Percentiles rank a stretch among this genome's conserved stretches.
Evolutionary conservation across 2,329 filamentous ascomycete genomes (phyloP).

Genomic region (Ophioceras dolichostomum): DNA sequence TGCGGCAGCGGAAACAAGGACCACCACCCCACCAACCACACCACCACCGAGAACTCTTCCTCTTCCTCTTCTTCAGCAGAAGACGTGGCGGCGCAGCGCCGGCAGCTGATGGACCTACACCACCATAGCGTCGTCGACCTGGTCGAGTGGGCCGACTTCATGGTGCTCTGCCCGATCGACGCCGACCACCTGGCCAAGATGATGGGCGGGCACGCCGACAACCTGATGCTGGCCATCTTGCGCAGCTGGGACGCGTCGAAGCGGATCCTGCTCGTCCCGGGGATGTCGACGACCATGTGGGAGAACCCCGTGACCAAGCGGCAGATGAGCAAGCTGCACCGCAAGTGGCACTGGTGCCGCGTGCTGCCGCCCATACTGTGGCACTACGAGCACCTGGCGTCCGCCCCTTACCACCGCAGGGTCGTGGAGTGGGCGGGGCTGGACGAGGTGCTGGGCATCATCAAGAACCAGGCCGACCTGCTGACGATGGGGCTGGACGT

Average conservation of each 20-base stretch:
- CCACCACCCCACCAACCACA: too few species aligned
- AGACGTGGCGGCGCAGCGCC: too few species aligned
- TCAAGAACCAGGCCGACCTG: constrained; percentile 67
- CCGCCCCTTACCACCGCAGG: constrained; percentile 29
- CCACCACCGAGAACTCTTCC: too few species aligned
- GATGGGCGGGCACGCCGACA: constrained; percentile 74
- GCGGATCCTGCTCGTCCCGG: constrained; percentile 71
- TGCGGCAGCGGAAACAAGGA: too few species aligned
- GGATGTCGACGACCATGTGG: constrained; percentile 85
- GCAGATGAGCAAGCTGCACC: constrained; percentile 70
- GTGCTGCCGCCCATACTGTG: constrained; percentile 73
- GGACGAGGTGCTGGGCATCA: constrained; percentile 59
- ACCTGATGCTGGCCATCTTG: constrained; percentile 66
- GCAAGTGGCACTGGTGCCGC: constrained; percentile 79
- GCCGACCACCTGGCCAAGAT: constrained; percentile 78
- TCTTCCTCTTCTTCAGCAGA: too few species aligned
- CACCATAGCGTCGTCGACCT: constrained; percentile 41
- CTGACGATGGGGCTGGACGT: constrained; percentile 63
- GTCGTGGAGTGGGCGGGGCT: constrained; percentile 50
- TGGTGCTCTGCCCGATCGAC: constrained; percentile 75
- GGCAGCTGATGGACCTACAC: not conserved
- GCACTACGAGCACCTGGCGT: constrained; percentile 48
- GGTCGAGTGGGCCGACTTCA: constrained; percentile 77
- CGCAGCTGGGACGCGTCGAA: constrained; percentile 82
- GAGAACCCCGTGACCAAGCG: constrained; percentile 80